These are phyloP conservation scores for Beauveria varroae DNA, from an alignment of 2,329 filamentous ascomycete genomes.

Conservation along the genomic window DNA sequence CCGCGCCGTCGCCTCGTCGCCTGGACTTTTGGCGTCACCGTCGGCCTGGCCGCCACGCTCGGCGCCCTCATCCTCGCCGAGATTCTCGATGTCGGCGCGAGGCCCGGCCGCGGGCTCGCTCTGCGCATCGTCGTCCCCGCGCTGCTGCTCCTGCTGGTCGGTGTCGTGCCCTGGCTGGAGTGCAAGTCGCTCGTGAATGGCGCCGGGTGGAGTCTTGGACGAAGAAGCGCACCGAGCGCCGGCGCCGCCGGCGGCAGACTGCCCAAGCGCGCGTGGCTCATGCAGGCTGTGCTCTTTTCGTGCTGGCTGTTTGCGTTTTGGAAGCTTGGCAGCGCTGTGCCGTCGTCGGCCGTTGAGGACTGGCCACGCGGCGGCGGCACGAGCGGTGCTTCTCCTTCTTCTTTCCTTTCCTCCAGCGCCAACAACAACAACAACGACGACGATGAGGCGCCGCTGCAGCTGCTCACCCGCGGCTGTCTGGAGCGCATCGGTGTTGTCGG, in stretches of 20 bases:
- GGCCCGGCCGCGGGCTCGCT: conserved; percentile 58
- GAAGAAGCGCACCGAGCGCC: too few relatives aligned
- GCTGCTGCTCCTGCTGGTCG: conserved; percentile 63
- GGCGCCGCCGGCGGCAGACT: conserved; percentile 15
- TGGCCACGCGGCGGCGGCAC: conserved; percentile 9
- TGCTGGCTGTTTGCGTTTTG: conserved; percentile 70
- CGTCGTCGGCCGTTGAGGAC: conserved; percentile 25
- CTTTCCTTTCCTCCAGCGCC: neutral
- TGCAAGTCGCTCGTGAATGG: conserved; percentile 56
- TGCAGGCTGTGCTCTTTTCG: conserved; percentile 56
- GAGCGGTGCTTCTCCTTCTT: neutral
- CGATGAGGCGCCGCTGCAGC: conserved; percentile 26
- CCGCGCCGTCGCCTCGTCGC: conserved; percentile 46
- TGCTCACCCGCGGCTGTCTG: conserved; percentile 46
- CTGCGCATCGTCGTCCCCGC: conserved; percentile 63
- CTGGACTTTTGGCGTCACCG: conserved; percentile 65
- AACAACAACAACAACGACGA: neutral
- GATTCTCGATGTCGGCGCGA: conserved; percentile 67
- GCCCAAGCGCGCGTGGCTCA: conserved; percentile 54
- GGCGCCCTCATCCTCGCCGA: conserved; percentile 78
- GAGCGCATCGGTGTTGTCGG: conserved; percentile 76
- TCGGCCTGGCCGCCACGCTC: conserved; percentile 69
- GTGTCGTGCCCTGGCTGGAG: conserved; percentile 72
- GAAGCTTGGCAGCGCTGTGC: conserved; percentile 61
- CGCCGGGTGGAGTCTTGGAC: conserved; percentile 51